phyloP scores from a whole-genome alignment of 495 filamentous ascomycete genomes.

The Lasiosphaeris hirsuta region DNA sequence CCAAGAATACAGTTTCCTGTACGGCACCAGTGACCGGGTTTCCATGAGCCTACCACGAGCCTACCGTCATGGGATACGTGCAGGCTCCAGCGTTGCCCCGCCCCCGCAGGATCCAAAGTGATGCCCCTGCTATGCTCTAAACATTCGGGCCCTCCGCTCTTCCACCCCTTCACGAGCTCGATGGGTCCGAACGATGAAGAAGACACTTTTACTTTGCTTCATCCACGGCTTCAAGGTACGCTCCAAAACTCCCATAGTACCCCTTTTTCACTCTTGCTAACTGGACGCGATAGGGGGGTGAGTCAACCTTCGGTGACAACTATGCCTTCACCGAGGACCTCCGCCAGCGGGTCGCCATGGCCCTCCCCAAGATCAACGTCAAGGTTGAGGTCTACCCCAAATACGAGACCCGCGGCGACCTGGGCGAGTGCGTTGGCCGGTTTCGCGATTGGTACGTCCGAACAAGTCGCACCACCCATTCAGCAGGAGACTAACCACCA shows the following conservation, averaged over 20 bases:
- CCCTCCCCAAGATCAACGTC: slow-evolving; percentile 72
- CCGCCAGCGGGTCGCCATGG: slow-evolving; percentile 61
- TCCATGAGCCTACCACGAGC: too few species aligned
- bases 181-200: slow-evolving; percentile 64
- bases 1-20: too few species aligned
- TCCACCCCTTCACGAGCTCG: slow-evolving; percentile 4
- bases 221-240: slow-evolving; percentile 96
- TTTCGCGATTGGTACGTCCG: slow-evolving; percentile 78
- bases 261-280: neutral
- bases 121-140: neutral
- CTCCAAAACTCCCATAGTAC: neutral
- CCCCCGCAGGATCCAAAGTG: neutral
- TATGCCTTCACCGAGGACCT: slow-evolving; percentile 71
- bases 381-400: slow-evolving; percentile 74
- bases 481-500: slow-evolving; percentile 2
- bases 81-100: neutral
- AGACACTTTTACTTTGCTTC: slow-evolving; percentile 85
- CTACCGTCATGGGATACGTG: too few species aligned
- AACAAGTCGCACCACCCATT: neutral
- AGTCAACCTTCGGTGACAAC: slow-evolving; percentile 73
- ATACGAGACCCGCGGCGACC: slow-evolving; percentile 87
- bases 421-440: slow-evolving; percentile 70
- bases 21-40: too few species aligned
- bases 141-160: neutral
- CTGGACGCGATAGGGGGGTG: slow-evolving; percentile 62